Base-by-base conservation (phyloP, 768 basidiomycete genomes). In the Cubamyces sp. region DNA sequence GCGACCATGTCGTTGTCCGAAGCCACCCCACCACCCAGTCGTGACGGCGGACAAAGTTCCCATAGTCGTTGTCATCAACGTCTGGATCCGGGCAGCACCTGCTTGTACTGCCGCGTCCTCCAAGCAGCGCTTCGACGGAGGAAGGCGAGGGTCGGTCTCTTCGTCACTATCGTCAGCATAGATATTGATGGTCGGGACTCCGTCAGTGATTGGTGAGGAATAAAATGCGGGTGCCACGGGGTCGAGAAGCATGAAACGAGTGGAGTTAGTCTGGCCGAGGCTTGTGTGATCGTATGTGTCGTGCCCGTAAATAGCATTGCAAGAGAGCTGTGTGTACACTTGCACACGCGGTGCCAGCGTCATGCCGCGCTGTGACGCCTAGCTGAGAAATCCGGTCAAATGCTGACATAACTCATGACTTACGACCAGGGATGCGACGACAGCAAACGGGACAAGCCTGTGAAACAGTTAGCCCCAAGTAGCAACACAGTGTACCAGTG, bases 1-100 rank as follows among this genome's bases (percentile, higher is more conserved):
- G 39, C 94, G 82, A 11, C 94, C 94, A 64, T 87, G 76, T 9
- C 79, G 75, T 71, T 96, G 94, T 11, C 91, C 88, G 43, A 87
- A 83, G 51, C 86, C 82, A 54, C 91, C 91, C 94, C 94, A 97
- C 77, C 88, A 91, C 0, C 90, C 92, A 0, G 92, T 92, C 4
- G 90, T 91, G 49, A 92, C 76, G 0, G 92, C 91, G 54, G 91
- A 90, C 42, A 97, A 79, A 7, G 84, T 71, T 54, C 91, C 93
- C 86, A 91, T 90, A 9, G 82, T 82, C 12, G 90, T 86, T 2
- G 87, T 87, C 74, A 96, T 85, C 52, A 85, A 82, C 7, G 87
- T 87, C 75, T 92, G 91, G n/a, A 92, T 81, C 58, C 79, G 81
- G 23, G 88, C 90, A 1, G 90, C 89, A 42, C 84, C 79, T 6